phyloP scores from a whole-genome alignment of 2,329 filamentous ascomycete species.

The Exophiala sideris region DNA sequence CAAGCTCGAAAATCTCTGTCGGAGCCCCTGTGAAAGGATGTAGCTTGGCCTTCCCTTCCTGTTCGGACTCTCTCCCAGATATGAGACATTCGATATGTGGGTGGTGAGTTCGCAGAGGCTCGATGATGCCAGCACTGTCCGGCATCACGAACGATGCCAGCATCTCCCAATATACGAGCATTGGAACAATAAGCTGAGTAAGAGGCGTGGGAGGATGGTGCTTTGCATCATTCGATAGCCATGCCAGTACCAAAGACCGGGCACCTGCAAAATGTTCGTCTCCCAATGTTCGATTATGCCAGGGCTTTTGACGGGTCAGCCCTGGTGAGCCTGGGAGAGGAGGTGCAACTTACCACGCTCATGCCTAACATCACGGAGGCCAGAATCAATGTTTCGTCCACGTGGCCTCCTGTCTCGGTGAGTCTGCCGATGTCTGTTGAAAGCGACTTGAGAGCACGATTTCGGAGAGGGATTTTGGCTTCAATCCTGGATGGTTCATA shows the following conservation, averaged over 20 bases:
- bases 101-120: neutral
- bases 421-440: neutral
- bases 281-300: neutral
- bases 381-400: no score
- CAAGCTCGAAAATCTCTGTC: neutral
- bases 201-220: neutral
- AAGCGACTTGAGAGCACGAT: neutral
- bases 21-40: neutral
- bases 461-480: neutral
- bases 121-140: neutral
- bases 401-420: neutral
- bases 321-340: no score
- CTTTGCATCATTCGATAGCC: neutral
- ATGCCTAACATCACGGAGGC: neutral
- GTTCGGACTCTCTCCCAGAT: neutral
- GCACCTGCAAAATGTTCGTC: neutral
- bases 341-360: neutral
- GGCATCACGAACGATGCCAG: neutral
- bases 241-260: neutral
- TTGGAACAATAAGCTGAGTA: neutral
- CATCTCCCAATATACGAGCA: constrained; percentile 1
- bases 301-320: neutral
- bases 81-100: neutral
- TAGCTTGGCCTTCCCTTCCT: neutral
- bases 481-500: neutral